Percentiles rank a stretch among this genome's conserved stretches.
These are phyloP conservation scores for Spiraea crenata DNA, from an alignment of 331 rosid species.

Conservation along the genomic window DNA sequence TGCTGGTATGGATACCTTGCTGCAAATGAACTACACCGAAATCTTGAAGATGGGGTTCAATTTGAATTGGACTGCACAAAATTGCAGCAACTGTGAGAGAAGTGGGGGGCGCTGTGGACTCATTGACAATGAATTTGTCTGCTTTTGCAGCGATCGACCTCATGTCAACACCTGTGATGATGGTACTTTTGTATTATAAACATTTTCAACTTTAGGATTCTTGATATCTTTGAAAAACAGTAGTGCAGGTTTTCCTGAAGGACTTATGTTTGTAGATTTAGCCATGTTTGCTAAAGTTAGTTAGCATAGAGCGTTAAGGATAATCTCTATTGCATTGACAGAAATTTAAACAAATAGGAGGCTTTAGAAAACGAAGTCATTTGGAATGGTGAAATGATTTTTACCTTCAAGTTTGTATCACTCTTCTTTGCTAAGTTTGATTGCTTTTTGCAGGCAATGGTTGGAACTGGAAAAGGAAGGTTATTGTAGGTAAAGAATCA, in stretches of 20 bases:
- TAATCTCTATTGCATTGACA: neutral
- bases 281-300: neutral
- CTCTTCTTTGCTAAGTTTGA: slow-evolving; percentile 10
- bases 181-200: slow-evolving; percentile 36
- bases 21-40: slow-evolving; percentile 40
- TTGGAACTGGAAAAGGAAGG: slow-evolving; percentile 21
- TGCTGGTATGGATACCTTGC: slow-evolving; percentile 25
- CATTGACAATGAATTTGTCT: slow-evolving; percentile 32
- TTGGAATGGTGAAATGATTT: neutral
- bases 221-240: neutral
- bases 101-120: slow-evolving; percentile 73
- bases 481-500: slow-evolving; percentile 47
- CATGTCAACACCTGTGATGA: slow-evolving; percentile 42
- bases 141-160: slow-evolving; percentile 52
- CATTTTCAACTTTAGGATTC: neutral
- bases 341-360: too few relatives aligned
- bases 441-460: slow-evolving; percentile 2
- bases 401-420: neutral
- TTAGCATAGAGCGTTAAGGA: neutral
- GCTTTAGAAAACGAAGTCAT: too few relatives aligned
- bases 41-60: slow-evolving; percentile 60
- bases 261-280: neutral
- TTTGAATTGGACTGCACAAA: slow-evolving; percentile 51
- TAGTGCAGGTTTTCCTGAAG: neutral
- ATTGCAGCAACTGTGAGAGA: slow-evolving; percentile 46